A percentile compares a stretch with the other conserved stretches of the same genome.
Conservation (phyloP, 2,329 filamentous ascomycete genomes). For the Aspergillus fumigatus region DNA sequence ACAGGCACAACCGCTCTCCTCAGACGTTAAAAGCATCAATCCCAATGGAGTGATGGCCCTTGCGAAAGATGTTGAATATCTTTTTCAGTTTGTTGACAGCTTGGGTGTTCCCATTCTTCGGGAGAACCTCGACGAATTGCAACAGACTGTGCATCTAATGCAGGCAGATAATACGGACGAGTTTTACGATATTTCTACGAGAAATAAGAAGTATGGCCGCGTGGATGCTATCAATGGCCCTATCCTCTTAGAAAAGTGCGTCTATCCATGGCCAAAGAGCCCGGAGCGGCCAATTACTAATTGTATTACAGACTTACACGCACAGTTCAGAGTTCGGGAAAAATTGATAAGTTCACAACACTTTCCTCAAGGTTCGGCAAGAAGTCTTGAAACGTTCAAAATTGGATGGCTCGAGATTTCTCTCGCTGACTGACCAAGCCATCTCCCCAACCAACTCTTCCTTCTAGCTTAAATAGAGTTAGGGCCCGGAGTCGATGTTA, state of each 20-base stretch:
- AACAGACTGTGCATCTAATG: slow-evolving; percentile 88
- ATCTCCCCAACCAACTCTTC: no score
- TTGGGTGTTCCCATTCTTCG: slow-evolving; percentile 84
- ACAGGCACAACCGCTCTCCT: slow-evolving; percentile 69
- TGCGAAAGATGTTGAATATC: slow-evolving; percentile 75
- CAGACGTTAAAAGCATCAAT: slow-evolving; percentile 79
- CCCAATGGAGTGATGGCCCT: slow-evolving; percentile 77
- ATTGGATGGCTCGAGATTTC: not conserved
- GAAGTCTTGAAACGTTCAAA: slow-evolving; percentile 31
- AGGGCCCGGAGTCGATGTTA: not conserved
- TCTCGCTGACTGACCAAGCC: not conserved
- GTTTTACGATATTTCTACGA: slow-evolving; percentile 85
- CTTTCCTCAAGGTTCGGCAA: slow-evolving; percentile 73
- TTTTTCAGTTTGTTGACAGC: slow-evolving; percentile 79
- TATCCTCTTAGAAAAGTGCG: slow-evolving; percentile 83
- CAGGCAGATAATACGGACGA: slow-evolving; percentile 86
- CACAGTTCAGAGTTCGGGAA: slow-evolving; percentile 55
- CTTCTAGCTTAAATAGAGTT: not conserved
- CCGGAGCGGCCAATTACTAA: slow-evolving; percentile 11
- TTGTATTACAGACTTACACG: slow-evolving; percentile 55
- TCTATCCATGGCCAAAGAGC: not conserved
- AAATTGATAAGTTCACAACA: slow-evolving; percentile 62
- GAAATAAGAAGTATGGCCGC: slow-evolving; percentile 89
- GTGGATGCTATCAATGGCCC: slow-evolving; percentile 91
- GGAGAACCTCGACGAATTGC: slow-evolving; percentile 85